These are phyloP conservation scores for Pleurotus salmoneostramineus DNA, from an alignment of 768 basidiomycete genomes.

Conservation along the genomic window DNA sequence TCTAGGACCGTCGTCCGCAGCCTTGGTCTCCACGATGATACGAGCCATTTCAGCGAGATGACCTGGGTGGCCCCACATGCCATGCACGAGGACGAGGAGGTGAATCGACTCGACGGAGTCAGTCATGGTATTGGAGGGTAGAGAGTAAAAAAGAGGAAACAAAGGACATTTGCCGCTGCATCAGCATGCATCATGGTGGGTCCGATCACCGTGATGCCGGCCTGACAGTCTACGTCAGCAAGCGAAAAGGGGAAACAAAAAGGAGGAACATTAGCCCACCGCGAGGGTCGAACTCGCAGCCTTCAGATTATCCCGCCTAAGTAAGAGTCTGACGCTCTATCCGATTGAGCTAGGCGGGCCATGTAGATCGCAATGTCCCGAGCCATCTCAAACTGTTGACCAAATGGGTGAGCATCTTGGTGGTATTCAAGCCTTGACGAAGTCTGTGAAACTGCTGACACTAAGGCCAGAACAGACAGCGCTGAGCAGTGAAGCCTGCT, in stretches of 20 bases:
- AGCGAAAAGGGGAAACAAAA: too few species aligned
- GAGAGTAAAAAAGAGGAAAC: background rate
- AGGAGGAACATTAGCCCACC: slow-evolving; percentile 49
- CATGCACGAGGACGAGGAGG: slow-evolving; percentile 52
- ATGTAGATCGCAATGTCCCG: too few species aligned
- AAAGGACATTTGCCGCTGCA: background rate
- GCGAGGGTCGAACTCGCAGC: slow-evolving; percentile 84
- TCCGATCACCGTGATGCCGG: too few species aligned
- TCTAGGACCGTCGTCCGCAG: slow-evolving; percentile 14
- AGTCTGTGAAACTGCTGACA: too few species aligned
- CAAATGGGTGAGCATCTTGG: too few species aligned
- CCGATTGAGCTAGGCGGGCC: slow-evolving; percentile 64
- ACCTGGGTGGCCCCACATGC: slow-evolving; percentile 74
- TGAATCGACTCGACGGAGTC: slow-evolving; percentile 21
- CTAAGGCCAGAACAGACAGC: too few species aligned
- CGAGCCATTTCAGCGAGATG: slow-evolving; percentile 11
- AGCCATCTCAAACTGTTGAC: too few species aligned
- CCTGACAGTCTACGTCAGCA: too few species aligned
- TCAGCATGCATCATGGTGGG: too few species aligned
- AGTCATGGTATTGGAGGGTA: background rate
- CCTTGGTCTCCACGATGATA: slow-evolving; percentile 9
- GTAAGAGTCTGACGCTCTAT: slow-evolving; percentile 64
- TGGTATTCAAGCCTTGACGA: too few species aligned
- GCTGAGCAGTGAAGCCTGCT: too few species aligned
- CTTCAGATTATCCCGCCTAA: slow-evolving; percentile 49